phyloP scores from a whole-genome alignment of 495 filamentous ascomycete genomes.

The Aspergillus bertholletiae region DNA sequence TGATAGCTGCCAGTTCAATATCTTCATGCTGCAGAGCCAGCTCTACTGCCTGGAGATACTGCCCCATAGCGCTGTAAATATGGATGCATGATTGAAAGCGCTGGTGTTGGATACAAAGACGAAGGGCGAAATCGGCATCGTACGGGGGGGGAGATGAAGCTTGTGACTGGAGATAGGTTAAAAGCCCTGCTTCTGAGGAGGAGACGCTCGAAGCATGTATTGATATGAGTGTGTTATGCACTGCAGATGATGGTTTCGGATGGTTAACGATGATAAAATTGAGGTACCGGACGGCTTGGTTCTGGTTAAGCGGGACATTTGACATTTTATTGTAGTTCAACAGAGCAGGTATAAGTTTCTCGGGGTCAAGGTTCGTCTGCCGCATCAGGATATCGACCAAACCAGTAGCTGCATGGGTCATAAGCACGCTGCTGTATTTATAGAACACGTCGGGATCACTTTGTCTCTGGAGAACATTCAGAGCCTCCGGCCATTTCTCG shows the following conservation, averaged over 20 bases:
- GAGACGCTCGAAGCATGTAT: constrained; percentile 89
- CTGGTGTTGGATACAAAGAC: constrained; percentile 89
- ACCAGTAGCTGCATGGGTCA: constrained; percentile 79
- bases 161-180: constrained; percentile 80
- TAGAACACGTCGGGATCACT: constrained; percentile 92
- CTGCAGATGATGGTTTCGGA: constrained; percentile 76
- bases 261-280: constrained; percentile 89
- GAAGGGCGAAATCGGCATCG: constrained; percentile 95
- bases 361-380: constrained; percentile 80
- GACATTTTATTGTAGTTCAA: constrained; percentile 84
- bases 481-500: constrained; percentile 86
- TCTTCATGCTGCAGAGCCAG: constrained; percentile 85
- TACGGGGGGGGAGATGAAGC: constrained; percentile 73
- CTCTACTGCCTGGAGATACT: constrained; percentile 88
- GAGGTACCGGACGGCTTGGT: constrained; percentile 93
- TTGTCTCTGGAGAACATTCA: constrained; percentile 86
- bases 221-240: constrained; percentile 95
- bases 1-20: constrained; percentile 80
- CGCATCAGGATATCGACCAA: constrained; percentile 92
- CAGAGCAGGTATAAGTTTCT: constrained; percentile 86
- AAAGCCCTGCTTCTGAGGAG: constrained; percentile 75
- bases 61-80: constrained; percentile 93
- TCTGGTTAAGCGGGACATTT: constrained; percentile 53
- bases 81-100: constrained; percentile 91
- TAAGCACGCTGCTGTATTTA: constrained; percentile 91